Evolutionary conservation across 2,329 filamentous ascomycete genomes (phyloP), one percentile per base, ranked within the genome.

Genomic region (Fusarium euwallaceae): DNA sequence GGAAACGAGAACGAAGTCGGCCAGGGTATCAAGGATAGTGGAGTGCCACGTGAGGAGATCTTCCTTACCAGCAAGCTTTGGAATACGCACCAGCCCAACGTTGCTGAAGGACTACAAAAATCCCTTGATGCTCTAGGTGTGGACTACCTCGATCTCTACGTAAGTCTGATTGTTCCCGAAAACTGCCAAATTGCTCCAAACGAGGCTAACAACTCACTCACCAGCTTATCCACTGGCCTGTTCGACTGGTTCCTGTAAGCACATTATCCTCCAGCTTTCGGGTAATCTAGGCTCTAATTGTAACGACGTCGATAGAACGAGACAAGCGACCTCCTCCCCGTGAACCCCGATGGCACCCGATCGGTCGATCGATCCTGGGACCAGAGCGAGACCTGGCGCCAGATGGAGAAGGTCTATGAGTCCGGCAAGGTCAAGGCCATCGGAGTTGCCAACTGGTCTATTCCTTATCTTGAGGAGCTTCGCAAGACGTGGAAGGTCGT

Each of bases 21-120:
- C 17, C 77, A 83, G 56, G 86, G 85, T n/a, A 87, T 88, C 74
- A 82, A 81, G 59, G 83, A 84, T 71, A 83, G 83, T 10, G 84
- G 83, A 10, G 82, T 88, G 8, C 79, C 84, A 6, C 83, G 86
- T 22, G 79, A 82, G 10, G 82, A 87, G 60, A 83, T 88, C 73
- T 88, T 86, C 81, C 76, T 87, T 59, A 91, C 89, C 59, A 90
- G 88, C 71, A 92, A 92, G 83, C 85, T 92, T 48, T 90, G 90
- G 85, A 91, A 91, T 83, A 87, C 88, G 48, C 88, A 88, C 83
- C 88, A 90, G 77, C 83, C 86, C 69, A 82, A 85, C 48, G 87
- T 87, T 34, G 82, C 84, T 48, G 82, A 85, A 53, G 86, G 85
- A 12, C 80, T 87, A 36, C 78, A 84, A 41, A 83, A 81, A 67